Evolutionary conservation across 192 early-diverging fungal species (phyloP).

Genomic region (Backusella tarrabulga): DNA sequence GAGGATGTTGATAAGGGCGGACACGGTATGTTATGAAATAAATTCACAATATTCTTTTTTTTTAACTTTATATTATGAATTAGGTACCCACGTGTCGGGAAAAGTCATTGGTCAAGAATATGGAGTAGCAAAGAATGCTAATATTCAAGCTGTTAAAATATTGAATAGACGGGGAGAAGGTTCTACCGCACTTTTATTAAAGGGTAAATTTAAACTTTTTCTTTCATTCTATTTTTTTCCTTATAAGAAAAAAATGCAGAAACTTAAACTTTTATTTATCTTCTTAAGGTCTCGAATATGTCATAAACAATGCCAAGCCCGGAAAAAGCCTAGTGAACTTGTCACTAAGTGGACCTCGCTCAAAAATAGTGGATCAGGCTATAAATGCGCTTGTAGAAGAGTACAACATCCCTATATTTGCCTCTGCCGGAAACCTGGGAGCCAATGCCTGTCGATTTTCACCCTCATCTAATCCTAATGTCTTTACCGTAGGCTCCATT

Average conservation of each 20-base stretch:
- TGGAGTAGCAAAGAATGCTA: slow-evolving; percentile 67
- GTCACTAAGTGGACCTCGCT: slow-evolving; percentile 55
- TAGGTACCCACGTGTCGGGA: slow-evolving; percentile 30
- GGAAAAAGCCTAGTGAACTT: slow-evolving; percentile 56
- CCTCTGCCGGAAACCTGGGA: slow-evolving; percentile 59
- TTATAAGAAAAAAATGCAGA: neutral
- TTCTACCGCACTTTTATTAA: slow-evolving; percentile 46
- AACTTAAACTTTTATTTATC: slow-evolving; percentile 13
- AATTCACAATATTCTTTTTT: neutral
- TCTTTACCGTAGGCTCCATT: slow-evolving; percentile 47
- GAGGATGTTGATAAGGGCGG: slow-evolving; percentile 39
- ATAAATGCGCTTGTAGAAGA: slow-evolving; percentile 25
- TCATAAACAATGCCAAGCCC: slow-evolving; percentile 19
- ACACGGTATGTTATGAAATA: slow-evolving; percentile 35
- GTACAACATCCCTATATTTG: slow-evolving; percentile 48
- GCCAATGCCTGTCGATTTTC: slow-evolving; percentile 56
- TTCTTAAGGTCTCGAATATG: slow-evolving; percentile 17
- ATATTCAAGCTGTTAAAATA: slow-evolving; percentile 58
- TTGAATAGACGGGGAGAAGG: slow-evolving; percentile 54
- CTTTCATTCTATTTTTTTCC: too few species aligned
- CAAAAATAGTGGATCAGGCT: slow-evolving; percentile 43
- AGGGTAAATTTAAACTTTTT: slow-evolving; percentile 33
- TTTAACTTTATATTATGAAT: neutral
- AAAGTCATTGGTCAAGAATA: slow-evolving; percentile 41
- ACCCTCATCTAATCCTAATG: slow-evolving; percentile 44